These are phyloP conservation scores for Amanita fuliginea DNA, from an alignment of 768 basidiomycete genomes.

Conservation along the genomic window DNA sequence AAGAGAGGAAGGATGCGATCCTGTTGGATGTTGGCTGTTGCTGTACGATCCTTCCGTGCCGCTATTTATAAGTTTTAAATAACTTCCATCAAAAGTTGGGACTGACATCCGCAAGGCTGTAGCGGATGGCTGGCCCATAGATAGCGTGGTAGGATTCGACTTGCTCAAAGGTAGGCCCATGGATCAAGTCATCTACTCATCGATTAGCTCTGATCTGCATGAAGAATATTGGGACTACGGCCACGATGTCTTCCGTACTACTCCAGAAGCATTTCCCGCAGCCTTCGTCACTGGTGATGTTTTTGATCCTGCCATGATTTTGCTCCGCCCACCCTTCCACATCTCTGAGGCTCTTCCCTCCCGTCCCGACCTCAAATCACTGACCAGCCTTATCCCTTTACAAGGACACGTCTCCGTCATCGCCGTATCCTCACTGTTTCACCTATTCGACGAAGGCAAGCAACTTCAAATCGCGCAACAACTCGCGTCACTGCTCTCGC, in stretches of 20 bases:
- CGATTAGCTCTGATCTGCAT: background rate
- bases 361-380: slow-evolving; percentile 8
- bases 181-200: background rate
- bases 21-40: slow-evolving; percentile 33
- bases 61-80: background rate
- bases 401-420: slow-evolving; percentile 37
- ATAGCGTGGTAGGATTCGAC: slow-evolving; percentile 26
- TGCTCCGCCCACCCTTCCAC: slow-evolving; percentile 10
- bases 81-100: slow-evolving; percentile 19
- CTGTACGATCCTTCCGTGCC: slow-evolving; percentile 16
- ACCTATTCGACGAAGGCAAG: slow-evolving; percentile 23
- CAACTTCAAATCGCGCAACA: slow-evolving; percentile 19
- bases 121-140: slow-evolving; percentile 26
- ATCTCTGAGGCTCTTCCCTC: background rate
- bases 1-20: slow-evolving; percentile 18
- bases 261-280: slow-evolving; percentile 38
- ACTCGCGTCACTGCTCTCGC: slow-evolving; percentile 21
- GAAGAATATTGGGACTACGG: slow-evolving; percentile 53
- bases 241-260: slow-evolving; percentile 46
- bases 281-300: slow-evolving; percentile 47
- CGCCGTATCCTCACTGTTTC: slow-evolving; percentile 23
- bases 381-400: slow-evolving; percentile 18
- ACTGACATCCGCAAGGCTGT: slow-evolving; percentile 28
- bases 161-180: slow-evolving; percentile 18
- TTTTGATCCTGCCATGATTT: slow-evolving; percentile 34